A percentile compares a stretch with the other conserved stretches of the same genome.
These are phyloP conservation scores for Alternaria sp. DNA, from an alignment of 2,329 filamentous ascomycete genomes.

Conservation along the genomic window DNA sequence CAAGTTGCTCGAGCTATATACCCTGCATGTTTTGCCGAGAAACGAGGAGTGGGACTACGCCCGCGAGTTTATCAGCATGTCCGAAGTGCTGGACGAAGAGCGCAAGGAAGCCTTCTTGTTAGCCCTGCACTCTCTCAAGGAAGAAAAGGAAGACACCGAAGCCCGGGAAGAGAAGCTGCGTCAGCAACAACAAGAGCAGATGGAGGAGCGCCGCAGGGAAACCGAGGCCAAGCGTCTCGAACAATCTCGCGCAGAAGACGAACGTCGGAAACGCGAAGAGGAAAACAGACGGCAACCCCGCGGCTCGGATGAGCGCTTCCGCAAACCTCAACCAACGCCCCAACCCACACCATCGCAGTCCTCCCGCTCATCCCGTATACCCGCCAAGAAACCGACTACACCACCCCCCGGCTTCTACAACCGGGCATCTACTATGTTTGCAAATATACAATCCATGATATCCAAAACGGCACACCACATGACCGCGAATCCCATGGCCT, in stretches of 20 bases:
- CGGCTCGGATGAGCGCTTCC: constrained; percentile 44
- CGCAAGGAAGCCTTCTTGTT: constrained; percentile 87
- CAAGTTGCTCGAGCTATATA: constrained; percentile 94
- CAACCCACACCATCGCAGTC: constrained; percentile 41
- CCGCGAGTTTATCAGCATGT: constrained; percentile 85
- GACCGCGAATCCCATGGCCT: constrained; percentile 63
- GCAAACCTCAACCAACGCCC: constrained; percentile 32
- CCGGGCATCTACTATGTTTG: constrained; percentile 57
- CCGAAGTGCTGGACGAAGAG: constrained; percentile 89
- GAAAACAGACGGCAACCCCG: constrained; percentile 48
- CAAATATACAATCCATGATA: constrained; percentile 59
- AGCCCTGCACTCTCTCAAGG: constrained; percentile 81
- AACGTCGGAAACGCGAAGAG: constrained; percentile 50
- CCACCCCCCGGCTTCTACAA: constrained; percentile 52
- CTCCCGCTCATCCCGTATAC: constrained; percentile 37
- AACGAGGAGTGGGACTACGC: constrained; percentile 98
- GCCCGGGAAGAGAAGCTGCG: constrained; percentile 68
- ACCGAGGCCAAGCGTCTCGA: constrained; percentile 48
- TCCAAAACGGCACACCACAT: constrained; percentile 61
- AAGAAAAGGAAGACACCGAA: constrained; percentile 80
- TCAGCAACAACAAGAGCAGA: constrained; percentile 66
- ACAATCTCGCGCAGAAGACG: constrained; percentile 56
- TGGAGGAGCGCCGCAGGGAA: constrained; percentile 60
- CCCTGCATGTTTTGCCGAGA: constrained; percentile 88
- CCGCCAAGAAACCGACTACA: constrained; percentile 43